Percentiles rank a stretch among this genome's conserved stretches.
Conservation (phyloP, 768 basidiomycete species). For the Trametes sanguinea region DNA sequence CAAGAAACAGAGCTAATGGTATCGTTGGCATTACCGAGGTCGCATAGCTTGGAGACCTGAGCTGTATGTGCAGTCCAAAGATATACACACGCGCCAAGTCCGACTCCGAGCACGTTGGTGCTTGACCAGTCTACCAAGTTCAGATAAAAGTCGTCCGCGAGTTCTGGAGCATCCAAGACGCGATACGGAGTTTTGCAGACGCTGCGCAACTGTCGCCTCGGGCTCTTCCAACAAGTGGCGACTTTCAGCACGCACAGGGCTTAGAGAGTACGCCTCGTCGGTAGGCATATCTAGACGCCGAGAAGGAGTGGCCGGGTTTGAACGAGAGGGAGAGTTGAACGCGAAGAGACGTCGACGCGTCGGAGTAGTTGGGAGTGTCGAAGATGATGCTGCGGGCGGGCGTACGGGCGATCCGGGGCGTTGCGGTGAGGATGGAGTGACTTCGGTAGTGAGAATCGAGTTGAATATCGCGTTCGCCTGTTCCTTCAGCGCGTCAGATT, state of each 20-base stretch:
- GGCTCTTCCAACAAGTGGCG: slow-evolving; percentile 82
- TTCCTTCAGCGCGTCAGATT: slow-evolving; percentile 56
- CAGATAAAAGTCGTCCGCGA: slow-evolving; percentile 98
- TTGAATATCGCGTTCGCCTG: slow-evolving; percentile 85
- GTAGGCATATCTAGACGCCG: slow-evolving; percentile 78
- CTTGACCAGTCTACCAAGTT: slow-evolving; percentile 98
- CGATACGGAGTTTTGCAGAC: slow-evolving; percentile 96
- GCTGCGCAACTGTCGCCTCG: slow-evolving; percentile 74
- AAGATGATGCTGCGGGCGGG: slow-evolving; percentile 28
- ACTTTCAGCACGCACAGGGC: slow-evolving; percentile 83
- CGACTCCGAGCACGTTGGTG: slow-evolving; percentile 93
- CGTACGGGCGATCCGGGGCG: slow-evolving; percentile 60
- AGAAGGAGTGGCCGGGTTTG: slow-evolving; percentile 55
- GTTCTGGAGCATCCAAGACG: slow-evolving; percentile 94
- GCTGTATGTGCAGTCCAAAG: slow-evolving; percentile 97
- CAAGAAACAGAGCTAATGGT: slow-evolving; percentile 87
- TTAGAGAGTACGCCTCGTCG: slow-evolving; percentile 88
- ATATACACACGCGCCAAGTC: slow-evolving; percentile 89
- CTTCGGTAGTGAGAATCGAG: slow-evolving; percentile 74
- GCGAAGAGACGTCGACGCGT: slow-evolving; percentile 63
- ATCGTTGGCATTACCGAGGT: slow-evolving; percentile 64
- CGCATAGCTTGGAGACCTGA: slow-evolving; percentile 88
- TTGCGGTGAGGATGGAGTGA: slow-evolving; percentile 68
- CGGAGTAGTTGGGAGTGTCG: slow-evolving; percentile 43
- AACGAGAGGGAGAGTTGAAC: slow-evolving; percentile 60